Percentiles rank a stretch among this genome's conserved stretches.
Conservation (phyloP, 768 basidiomycete species). For the Lactifluus volemus region DNA sequence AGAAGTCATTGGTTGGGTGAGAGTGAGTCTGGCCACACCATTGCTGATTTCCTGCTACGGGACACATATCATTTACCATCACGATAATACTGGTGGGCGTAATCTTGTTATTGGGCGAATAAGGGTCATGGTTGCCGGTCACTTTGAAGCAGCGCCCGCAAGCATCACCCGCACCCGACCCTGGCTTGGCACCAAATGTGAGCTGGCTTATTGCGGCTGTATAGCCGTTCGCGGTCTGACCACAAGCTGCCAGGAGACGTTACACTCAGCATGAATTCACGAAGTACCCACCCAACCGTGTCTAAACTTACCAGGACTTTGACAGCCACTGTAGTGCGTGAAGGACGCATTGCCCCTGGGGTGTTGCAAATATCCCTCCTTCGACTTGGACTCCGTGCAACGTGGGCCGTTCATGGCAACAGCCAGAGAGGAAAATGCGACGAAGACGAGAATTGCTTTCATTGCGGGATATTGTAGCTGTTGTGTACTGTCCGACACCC, state of each 20-base stretch:
- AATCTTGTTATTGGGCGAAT: slow-evolving; percentile 39
- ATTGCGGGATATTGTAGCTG: background rate
- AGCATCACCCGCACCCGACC: slow-evolving; percentile 46
- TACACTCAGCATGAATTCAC: background rate
- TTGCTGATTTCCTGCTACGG: slow-evolving; percentile 38
- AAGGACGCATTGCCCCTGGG: slow-evolving; percentile 44
- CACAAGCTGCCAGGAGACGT: slow-evolving; percentile 36
- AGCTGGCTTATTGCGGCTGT: slow-evolving; percentile 53
- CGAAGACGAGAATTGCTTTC: background rate
- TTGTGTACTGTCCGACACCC: background rate
- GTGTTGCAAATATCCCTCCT: slow-evolving; percentile 26
- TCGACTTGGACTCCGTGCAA: too few species aligned
- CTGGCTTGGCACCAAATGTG: slow-evolving; percentile 36
- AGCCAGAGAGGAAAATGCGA: background rate
- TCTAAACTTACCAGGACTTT: slow-evolving; percentile 33
- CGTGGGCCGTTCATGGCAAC: background rate
- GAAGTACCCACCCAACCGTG: background rate
- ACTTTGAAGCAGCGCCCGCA: slow-evolving; percentile 54
- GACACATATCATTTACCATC: slow-evolving; percentile 40
- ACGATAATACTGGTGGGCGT: slow-evolving; percentile 49
- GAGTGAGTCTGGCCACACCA: slow-evolving; percentile 47
- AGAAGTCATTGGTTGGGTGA: slow-evolving; percentile 30
- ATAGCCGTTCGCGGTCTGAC: slow-evolving; percentile 39
- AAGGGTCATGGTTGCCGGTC: slow-evolving; percentile 45
- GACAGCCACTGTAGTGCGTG: slow-evolving; percentile 47